Percentiles rank a stretch among this genome's conserved stretches.
phyloP scores from a whole-genome alignment of 306 rosid genomes.

The Senna siamea region DNA sequence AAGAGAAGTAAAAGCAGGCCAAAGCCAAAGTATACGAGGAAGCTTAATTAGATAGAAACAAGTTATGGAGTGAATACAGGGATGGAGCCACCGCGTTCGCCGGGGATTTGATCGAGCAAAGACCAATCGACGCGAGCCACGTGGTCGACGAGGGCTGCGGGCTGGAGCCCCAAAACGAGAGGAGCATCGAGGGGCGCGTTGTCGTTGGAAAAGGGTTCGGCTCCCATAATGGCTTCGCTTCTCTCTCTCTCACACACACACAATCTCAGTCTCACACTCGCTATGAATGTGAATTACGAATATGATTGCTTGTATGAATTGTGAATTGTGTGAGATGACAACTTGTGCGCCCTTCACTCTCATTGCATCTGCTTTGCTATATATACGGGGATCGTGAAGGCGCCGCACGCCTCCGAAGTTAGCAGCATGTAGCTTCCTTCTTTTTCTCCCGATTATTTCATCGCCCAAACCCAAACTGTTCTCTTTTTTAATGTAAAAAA shows the following conservation, averaged over 20 bases:
- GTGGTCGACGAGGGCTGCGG: slow-evolving; percentile 80
- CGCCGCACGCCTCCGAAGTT: background rate
- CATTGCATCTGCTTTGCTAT: background rate
- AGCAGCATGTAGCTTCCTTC: background rate
- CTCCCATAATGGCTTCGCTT: slow-evolving; percentile 36
- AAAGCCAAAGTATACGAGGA: background rate
- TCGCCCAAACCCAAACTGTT: too few relatives aligned
- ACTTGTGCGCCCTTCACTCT: background rate
- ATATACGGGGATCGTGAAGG: too few relatives aligned
- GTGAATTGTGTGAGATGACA: too few relatives aligned
- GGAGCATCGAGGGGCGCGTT: slow-evolving; percentile 51
- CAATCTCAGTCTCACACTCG: background rate
- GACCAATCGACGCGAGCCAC: slow-evolving; percentile 67
- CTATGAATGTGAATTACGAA: too few relatives aligned
- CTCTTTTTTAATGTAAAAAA: too few relatives aligned
- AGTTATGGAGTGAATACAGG: slow-evolving; percentile 52
- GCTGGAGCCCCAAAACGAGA: slow-evolving; percentile 76
- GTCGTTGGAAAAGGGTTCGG: slow-evolving; percentile 22
- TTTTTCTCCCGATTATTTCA: background rate
- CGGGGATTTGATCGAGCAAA: slow-evolving; percentile 71
- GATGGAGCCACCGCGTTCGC: slow-evolving; percentile 91
- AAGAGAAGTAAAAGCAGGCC: background rate
- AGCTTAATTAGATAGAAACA: background rate
- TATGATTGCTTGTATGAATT: too few relatives aligned
- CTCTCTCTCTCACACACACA: background rate